Conservation (phyloP, 164 flowering plant species). For the Berberis thunbergii region DNA sequence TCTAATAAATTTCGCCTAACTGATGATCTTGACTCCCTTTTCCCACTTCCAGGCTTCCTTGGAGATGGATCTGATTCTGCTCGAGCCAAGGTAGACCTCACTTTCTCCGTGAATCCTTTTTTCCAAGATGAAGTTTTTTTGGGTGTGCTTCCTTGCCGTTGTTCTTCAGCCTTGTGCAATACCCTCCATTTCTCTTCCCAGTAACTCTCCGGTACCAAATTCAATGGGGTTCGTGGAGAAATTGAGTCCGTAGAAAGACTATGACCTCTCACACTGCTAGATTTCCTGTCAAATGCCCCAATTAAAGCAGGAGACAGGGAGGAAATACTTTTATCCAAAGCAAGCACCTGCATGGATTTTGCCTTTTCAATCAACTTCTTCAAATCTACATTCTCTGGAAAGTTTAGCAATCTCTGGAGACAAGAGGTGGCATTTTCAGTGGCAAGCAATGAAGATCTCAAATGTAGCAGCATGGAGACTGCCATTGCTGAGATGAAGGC, state of each 20-base stretch:
- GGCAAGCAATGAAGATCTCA: conserved; percentile 84
- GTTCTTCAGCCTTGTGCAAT: conserved; percentile 61
- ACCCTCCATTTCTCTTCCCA: conserved; percentile 98
- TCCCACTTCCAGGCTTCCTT: conserved; percentile 18
- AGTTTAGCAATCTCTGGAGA: conserved; percentile 74
- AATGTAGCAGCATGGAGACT: conserved; percentile 76
- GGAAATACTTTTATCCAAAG: conserved; percentile 34
- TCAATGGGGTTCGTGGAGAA: conserved; percentile 50
- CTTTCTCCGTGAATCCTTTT: conserved; percentile 51
- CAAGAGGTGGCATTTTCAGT: conserved; percentile 83
- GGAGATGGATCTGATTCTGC: conserved; percentile 69
- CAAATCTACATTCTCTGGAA: conserved; percentile 55
- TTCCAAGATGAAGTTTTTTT: conserved; percentile 25
- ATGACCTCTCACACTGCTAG: conserved; percentile 33
- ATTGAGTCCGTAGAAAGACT: conserved; percentile 42
- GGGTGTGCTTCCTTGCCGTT: conserved; percentile 19
- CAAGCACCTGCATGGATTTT: conserved; percentile 60
- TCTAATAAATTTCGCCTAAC: conserved; percentile 66
- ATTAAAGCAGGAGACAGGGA: conserved; percentile 15
- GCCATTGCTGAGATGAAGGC: conserved; percentile 77
- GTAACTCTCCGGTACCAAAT: conserved; percentile 63
- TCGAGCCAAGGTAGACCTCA: conserved; percentile 40
- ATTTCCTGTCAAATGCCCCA: conserved; percentile 23
- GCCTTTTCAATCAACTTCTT: conserved; percentile 64
- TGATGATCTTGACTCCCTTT: conserved; percentile 25